Conservation (phyloP, 768 basidiomycete species). For the Amanita inopinata region DNA sequence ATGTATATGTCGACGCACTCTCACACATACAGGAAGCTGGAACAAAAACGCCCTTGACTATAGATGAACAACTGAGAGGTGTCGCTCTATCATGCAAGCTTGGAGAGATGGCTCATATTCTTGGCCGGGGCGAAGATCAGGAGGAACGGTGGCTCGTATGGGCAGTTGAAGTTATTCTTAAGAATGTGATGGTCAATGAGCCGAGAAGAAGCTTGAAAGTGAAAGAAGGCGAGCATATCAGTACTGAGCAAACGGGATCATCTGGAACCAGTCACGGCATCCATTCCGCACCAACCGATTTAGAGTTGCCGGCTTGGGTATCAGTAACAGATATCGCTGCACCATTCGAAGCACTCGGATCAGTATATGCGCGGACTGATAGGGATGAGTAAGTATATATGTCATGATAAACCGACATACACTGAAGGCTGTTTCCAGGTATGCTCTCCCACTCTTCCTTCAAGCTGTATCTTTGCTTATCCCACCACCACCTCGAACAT, state of each 20-base stretch:
- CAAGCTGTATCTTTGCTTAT: conserved; percentile 56
- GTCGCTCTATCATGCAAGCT: conserved; percentile 33
- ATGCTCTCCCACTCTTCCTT: conserved; percentile 55
- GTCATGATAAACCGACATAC: neutral
- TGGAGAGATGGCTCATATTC: conserved; percentile 24
- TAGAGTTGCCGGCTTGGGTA: conserved; percentile 54
- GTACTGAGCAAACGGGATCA: conserved; percentile 1
- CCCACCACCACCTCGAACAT: conserved; percentile 30
- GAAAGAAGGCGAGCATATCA: neutral
- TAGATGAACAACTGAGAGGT: conserved; percentile 25
- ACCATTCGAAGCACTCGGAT: conserved; percentile 57
- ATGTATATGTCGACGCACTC: conserved; percentile 28
- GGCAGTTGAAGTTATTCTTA: conserved; percentile 35
- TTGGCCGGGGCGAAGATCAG: conserved; percentile 19
- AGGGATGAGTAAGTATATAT: conserved; percentile 40
- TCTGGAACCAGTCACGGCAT: conserved; percentile 13
- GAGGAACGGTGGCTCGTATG: conserved; percentile 34
- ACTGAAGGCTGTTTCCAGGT: conserved; percentile 25
- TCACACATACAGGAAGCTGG: conserved; percentile 21
- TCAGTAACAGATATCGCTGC: conserved; percentile 51
- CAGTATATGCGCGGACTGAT: conserved; percentile 47
- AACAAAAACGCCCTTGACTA: conserved; percentile 14
- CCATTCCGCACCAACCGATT: conserved; percentile 32
- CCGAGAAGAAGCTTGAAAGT: conserved; percentile 8
- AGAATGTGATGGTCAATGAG: conserved; percentile 21